Percentiles rank a stretch among this genome's conserved stretches.
These are phyloP conservation scores for Yamagishiella unicocca DNA, from an alignment of 139 green algal genomes.

Conservation along the genomic window DNA sequence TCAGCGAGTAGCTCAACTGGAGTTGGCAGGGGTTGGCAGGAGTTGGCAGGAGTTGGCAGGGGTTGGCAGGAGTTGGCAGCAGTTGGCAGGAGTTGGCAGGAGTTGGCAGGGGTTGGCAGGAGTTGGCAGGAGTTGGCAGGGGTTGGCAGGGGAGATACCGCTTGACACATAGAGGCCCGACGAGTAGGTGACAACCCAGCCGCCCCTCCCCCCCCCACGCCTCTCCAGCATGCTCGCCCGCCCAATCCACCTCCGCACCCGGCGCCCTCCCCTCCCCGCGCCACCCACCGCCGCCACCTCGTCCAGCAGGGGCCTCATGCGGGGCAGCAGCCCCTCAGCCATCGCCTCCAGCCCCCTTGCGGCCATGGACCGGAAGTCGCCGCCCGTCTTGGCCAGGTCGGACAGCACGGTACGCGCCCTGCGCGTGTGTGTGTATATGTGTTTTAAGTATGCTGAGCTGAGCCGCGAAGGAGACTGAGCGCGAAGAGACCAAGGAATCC, in stretches of 20 bases:
- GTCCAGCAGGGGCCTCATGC: constrained; percentile 83
- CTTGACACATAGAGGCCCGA: too few species aligned
- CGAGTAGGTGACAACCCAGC: too few species aligned
- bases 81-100: too few species aligned
- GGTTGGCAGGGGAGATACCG: too few species aligned
- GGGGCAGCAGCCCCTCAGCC: constrained; percentile 75
- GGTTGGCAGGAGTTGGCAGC: background rate
- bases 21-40: background rate
- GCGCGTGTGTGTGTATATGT: background rate
- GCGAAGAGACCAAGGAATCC: too few species aligned
- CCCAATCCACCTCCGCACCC: background rate
- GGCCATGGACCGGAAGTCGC: constrained; percentile 74
- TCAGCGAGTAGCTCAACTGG: constrained; percentile 82
- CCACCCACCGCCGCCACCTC: constrained; percentile 62
- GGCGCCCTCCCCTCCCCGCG: background rate
- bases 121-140: too few species aligned
- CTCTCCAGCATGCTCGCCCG: too few species aligned
- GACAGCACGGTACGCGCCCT: constrained; percentile 66
- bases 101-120: too few species aligned
- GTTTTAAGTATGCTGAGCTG: too few species aligned
- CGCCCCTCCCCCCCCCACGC: background rate
- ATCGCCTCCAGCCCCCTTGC: constrained; percentile 79
- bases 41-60: background rate
- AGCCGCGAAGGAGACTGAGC: too few species aligned
- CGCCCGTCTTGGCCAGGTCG: constrained; percentile 87